Evolutionary conservation across 2,329 filamentous ascomycete genomes (phyloP).

Genomic region (Alternaria longipes): DNA sequence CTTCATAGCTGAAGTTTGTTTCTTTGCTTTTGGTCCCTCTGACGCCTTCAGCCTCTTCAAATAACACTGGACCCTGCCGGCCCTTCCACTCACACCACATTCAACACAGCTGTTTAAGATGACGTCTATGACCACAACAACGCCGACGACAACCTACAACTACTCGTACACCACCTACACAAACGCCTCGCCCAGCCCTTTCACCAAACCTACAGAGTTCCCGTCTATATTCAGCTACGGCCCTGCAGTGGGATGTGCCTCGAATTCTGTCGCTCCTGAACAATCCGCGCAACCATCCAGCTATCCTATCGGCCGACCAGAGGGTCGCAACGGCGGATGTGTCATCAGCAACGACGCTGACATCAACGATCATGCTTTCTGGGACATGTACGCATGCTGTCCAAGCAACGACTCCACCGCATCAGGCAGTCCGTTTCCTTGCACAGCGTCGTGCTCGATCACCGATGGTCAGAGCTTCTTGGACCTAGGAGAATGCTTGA

Average conservation of each 20-base stretch:
- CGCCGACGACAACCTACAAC: conserved; percentile 23
- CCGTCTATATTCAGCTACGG: conserved; percentile 26
- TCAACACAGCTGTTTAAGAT: conserved; percentile 1
- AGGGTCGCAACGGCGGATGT: conserved; percentile 17
- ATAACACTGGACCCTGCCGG: neutral
- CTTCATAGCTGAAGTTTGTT: neutral
- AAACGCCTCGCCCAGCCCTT: conserved; percentile 17
- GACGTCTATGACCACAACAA: conserved; percentile 8
- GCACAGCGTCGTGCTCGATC: conserved; percentile 22
- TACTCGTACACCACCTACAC: conserved; percentile 26
- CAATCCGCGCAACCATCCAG: conserved; percentile 13
- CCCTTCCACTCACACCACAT: neutral
- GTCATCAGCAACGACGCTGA: conserved; percentile 31
- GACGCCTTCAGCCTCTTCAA: neutral
- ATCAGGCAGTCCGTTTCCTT: conserved; percentile 13
- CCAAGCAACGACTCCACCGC: conserved; percentile 16
- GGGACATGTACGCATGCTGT: conserved; percentile 35
- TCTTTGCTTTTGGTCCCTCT: neutral
- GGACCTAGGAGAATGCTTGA: conserved; percentile 32
- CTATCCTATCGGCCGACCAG: conserved; percentile 13
- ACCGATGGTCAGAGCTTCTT: conserved; percentile 20
- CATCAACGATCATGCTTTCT: conserved; percentile 35
- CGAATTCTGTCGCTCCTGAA: conserved; percentile 5
- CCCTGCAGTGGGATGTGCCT: conserved; percentile 13
- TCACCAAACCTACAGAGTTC: conserved; percentile 20